These are phyloP conservation scores for Pyrenochaeta sp. DNA, from an alignment of 2,329 filamentous ascomycete species.

Conservation along the genomic window DNA sequence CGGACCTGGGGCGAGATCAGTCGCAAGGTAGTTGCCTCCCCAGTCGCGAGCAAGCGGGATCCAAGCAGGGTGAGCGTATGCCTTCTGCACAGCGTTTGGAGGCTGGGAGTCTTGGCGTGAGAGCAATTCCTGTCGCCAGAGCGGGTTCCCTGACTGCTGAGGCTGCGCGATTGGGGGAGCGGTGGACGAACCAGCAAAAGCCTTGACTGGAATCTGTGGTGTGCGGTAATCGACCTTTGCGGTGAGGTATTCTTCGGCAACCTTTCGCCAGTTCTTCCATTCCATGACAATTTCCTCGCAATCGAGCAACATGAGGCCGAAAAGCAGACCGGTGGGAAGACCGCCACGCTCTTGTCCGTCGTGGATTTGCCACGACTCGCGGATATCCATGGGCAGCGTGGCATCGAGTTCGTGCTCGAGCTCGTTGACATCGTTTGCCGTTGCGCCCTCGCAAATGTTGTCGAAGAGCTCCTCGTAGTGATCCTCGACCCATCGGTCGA, in stretches of 20 bases:
- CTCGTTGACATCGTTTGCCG: constrained; percentile 94
- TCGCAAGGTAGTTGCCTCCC: constrained; percentile 96
- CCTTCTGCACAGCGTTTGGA: constrained; percentile 84
- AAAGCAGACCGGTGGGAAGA: constrained; percentile 88
- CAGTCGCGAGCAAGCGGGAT: constrained; percentile 96
- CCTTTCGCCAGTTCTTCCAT: constrained; percentile 94
- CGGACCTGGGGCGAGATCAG: constrained; percentile 91
- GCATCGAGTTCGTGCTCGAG: constrained; percentile 95
- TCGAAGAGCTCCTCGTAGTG: constrained; percentile 95
- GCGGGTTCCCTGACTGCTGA: constrained; percentile 64
- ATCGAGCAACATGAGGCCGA: constrained; percentile 93
- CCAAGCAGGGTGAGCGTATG: constrained; percentile 93
- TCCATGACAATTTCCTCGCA: constrained; percentile 98
- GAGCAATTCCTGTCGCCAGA: constrained; percentile 87
- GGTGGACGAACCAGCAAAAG: constrained; percentile 74
- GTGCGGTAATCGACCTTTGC: constrained; percentile 63
- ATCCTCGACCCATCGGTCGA: constrained; percentile 92
- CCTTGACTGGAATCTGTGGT: constrained; percentile 74
- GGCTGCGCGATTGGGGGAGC: constrained; percentile 68
- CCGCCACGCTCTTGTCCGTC: constrained; percentile 98
- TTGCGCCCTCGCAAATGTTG: constrained; percentile 91
- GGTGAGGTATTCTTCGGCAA: constrained; percentile 87
- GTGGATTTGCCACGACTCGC: constrained; percentile 88
- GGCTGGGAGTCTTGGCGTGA: constrained; percentile 89
- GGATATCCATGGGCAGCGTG: constrained; percentile 89